Conservation (phyloP, 2,329 filamentous ascomycete genomes). For the Ascochyta fabae region DNA sequence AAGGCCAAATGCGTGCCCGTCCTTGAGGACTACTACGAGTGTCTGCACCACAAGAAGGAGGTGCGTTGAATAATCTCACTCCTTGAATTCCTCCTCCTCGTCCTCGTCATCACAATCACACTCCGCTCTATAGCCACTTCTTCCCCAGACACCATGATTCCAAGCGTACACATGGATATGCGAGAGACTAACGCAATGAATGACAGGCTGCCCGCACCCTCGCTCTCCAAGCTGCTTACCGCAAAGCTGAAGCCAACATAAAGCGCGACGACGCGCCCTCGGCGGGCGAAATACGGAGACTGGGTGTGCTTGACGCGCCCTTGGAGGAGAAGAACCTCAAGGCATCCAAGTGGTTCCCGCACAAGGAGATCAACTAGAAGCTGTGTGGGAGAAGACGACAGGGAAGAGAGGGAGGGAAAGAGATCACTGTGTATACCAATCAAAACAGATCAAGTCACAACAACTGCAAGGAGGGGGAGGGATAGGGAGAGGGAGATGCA, state of each 20-base stretch:
- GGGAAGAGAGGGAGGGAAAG: background rate
- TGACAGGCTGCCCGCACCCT: constrained; percentile 75
- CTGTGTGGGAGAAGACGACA: background rate
- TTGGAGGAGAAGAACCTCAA: constrained; percentile 72
- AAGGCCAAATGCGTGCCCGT: constrained; percentile 86
- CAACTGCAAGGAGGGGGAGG: background rate
- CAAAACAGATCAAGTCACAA: background rate
- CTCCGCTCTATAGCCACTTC: too few species aligned
- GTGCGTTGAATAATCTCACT: constrained; percentile 59
- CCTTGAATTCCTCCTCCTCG: too few species aligned
- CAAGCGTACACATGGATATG: too few species aligned
- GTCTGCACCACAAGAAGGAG: constrained; percentile 98
- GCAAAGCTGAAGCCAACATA: constrained; percentile 75
- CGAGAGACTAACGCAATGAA: too few species aligned
- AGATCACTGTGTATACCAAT: constrained; percentile 11
- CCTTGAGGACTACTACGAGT: constrained; percentile 98
- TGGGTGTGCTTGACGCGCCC: constrained; percentile 79
- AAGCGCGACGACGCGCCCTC: constrained; percentile 81
- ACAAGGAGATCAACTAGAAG: constrained; percentile 48
- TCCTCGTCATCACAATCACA: too few species aligned
- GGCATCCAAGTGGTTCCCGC: constrained; percentile 52
- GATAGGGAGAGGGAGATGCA: background rate
- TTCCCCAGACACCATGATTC: background rate
- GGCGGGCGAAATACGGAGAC: constrained; percentile 83
- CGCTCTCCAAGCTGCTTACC: constrained; percentile 82